Evolutionary conservation across 2,329 filamentous ascomycete species (phyloP), one percentile per base, ranked within the genome.

Genomic region (Alternaria sp.): DNA sequence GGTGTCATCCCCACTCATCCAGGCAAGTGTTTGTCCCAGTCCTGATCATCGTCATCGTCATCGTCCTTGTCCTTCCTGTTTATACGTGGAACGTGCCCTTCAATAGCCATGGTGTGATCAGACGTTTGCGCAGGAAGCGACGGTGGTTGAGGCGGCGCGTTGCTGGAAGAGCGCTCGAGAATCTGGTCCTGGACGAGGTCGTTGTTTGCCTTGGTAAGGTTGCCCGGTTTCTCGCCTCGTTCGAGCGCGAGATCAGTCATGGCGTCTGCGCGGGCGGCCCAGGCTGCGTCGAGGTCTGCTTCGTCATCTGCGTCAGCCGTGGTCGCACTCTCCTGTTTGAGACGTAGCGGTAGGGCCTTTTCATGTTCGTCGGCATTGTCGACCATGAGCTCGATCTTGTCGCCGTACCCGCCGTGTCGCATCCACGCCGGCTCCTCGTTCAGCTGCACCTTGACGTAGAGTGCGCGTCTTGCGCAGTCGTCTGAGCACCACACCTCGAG

Each of bases 371-470:
- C 69, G 13, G 63, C 58, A 26, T 79, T 78, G 4, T 81, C 78
- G 15, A 79, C 77, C 69, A 81, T 77, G 17, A 83, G 72, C 56
- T 80, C 76, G 10, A 83, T 78, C 28, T 76, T 73, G 30, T 77
- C 75, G 12, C 73, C 73, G 45, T 75, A 70, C 7, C 78, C 79
- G 26, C 87, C 88, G 6, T 86, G 87, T 56, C 94, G 86, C 79
- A 96, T 89, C 93, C 94, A 97, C 0, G 92, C 92, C 0, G 93
- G 93, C 66, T 91, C 90, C 75, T 96, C 91, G 68, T 87, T 90
- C 43, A 98, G 86, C 83, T 99, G 96, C 23, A 96, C 91, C 74
- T 93, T 92, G 71, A 98, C 85, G 79, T 93, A 97, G 68, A 97
- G 84, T 3, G 92, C 93, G 52, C 92, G 86, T 67, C 88, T 87